phyloP scores from a whole-genome alignment of 768 basidiomycete genomes.

The Mycena galericulata region DNA sequence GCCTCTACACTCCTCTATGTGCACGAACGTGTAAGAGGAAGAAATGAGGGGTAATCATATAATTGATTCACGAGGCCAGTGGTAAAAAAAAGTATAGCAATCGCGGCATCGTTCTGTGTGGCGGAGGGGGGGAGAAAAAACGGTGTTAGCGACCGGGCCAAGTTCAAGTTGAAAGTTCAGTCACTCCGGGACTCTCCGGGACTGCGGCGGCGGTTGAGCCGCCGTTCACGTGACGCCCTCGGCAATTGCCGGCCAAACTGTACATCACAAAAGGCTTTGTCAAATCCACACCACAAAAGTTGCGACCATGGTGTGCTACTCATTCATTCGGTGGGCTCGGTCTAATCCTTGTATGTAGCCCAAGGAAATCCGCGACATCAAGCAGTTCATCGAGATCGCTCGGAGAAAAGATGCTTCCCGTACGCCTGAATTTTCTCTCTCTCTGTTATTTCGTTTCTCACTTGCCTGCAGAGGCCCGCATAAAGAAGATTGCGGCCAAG shows the following conservation, averaged over 20 bases:
- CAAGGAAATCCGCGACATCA: constrained; percentile 98
- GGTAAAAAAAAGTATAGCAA: too few relatives aligned
- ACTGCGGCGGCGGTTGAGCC: too few relatives aligned
- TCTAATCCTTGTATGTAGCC: constrained; percentile 65
- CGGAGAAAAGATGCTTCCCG: constrained; percentile 97
- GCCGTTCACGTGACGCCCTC: constrained; percentile 7
- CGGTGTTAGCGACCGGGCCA: too few relatives aligned
- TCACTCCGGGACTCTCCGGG: too few relatives aligned
- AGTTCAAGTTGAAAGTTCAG: too few relatives aligned
- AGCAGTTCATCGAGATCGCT: constrained; percentile 97
- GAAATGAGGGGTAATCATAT: too few relatives aligned
- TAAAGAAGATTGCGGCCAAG: constrained; percentile 91
- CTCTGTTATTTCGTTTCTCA: constrained; percentile 11
- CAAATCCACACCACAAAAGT: constrained; percentile 17
- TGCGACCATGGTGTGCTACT: constrained; percentile 28
- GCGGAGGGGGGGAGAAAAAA: too few relatives aligned
- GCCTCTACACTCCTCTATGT: too few relatives aligned
- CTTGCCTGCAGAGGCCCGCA: constrained; percentile 83
- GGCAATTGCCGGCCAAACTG: constrained; percentile 1
- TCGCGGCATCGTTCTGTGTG: too few relatives aligned
- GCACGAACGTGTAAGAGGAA: too few relatives aligned
- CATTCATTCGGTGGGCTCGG: neutral
- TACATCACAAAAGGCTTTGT: neutral
- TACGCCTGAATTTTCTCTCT: constrained; percentile 58
- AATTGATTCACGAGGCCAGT: too few relatives aligned